Evolutionary conservation across 495 filamentous ascomycete genomes (phyloP).

Genomic region (Aeminium ludgeri): DNA sequence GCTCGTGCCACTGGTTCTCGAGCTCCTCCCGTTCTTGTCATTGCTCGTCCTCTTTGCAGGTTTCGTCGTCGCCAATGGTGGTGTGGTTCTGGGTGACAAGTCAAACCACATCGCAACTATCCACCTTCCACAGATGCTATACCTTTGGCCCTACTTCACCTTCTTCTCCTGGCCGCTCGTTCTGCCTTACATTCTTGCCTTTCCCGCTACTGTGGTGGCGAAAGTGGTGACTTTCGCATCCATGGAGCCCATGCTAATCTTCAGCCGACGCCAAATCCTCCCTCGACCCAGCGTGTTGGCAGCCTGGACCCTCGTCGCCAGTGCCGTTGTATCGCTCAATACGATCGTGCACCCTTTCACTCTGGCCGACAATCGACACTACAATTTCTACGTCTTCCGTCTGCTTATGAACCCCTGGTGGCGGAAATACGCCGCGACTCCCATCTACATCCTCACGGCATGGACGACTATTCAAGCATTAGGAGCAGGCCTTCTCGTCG

Average conservation of each 20-base stretch:
- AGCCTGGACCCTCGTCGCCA: conserved; percentile 30
- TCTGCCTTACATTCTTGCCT: conserved; percentile 29
- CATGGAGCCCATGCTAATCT: conserved; percentile 22
- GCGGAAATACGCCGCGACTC: conserved; percentile 50
- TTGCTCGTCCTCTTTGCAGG: conserved; percentile 50
- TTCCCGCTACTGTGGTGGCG: conserved; percentile 8
- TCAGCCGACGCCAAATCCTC: conserved; percentile 20
- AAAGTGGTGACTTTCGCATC: conserved; percentile 6
- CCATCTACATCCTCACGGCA: conserved; percentile 42
- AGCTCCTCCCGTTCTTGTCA: conserved; percentile 48
- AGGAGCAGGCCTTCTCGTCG: conserved; percentile 16
- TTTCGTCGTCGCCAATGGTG: conserved; percentile 74
- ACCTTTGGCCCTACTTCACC: conserved; percentile 72
- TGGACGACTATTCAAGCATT: conserved; percentile 46
- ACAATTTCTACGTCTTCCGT: conserved; percentile 90
- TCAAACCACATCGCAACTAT: conserved; percentile 78
- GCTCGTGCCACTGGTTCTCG: conserved; percentile 29
- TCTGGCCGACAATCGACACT: conserved; percentile 89
- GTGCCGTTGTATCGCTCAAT: conserved; percentile 55
- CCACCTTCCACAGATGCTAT: conserved; percentile 84
- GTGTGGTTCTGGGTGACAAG: conserved; percentile 90
- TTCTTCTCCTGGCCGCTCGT: conserved; percentile 82
- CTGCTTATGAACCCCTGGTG: conserved; percentile 51
- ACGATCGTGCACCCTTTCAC: conserved; percentile 94
- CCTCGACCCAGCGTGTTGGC: conserved; percentile 27